Evolutionary conservation across 345 rosid species (phyloP).

Genomic region (Linum usitatissimum): DNA sequence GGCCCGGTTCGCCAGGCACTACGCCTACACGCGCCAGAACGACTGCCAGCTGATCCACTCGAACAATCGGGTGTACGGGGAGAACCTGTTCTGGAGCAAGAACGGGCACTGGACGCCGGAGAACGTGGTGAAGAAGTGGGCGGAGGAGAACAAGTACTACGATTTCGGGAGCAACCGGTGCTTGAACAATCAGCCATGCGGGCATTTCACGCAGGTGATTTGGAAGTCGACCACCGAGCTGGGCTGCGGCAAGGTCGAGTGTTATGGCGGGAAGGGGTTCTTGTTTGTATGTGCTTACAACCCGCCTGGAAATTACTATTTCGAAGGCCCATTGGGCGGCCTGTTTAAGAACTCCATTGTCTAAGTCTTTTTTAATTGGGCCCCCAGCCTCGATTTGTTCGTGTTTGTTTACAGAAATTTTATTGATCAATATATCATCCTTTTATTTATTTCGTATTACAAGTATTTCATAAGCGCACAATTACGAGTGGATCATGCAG

Average conservation of each 20-base stretch:
- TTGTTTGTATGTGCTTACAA: slow-evolving; percentile 32
- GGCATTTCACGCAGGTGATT: slow-evolving; percentile 53
- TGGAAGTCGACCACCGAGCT: slow-evolving; percentile 29
- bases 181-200: slow-evolving; percentile 20
- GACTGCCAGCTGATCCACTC: slow-evolving; percentile 40
- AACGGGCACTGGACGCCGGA: slow-evolving; percentile 26
- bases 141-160: slow-evolving; percentile 22
- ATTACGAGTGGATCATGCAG: too few relatives aligned
- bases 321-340: slow-evolving; percentile 29
- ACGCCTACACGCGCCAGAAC: slow-evolving; percentile 23
- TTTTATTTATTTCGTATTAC: too few relatives aligned
- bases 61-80: slow-evolving; percentile 35
- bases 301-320: slow-evolving; percentile 41
- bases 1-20: slow-evolving; percentile 29
- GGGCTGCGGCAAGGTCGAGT: slow-evolving; percentile 32
- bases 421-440: too few relatives aligned
- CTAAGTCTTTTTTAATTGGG: not conserved
- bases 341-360: not conserved
- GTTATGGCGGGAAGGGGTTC: slow-evolving; percentile 19
- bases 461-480: too few relatives aligned
- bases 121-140: slow-evolving; percentile 32
- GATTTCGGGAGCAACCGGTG: slow-evolving; percentile 27
- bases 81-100: slow-evolving; percentile 42
- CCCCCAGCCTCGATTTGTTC: too few relatives aligned
- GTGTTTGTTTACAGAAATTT: too few relatives aligned